Evolutionary conservation across 2,329 filamentous ascomycete genomes (phyloP).

Genomic region (Trichoderma asperellum): DNA sequence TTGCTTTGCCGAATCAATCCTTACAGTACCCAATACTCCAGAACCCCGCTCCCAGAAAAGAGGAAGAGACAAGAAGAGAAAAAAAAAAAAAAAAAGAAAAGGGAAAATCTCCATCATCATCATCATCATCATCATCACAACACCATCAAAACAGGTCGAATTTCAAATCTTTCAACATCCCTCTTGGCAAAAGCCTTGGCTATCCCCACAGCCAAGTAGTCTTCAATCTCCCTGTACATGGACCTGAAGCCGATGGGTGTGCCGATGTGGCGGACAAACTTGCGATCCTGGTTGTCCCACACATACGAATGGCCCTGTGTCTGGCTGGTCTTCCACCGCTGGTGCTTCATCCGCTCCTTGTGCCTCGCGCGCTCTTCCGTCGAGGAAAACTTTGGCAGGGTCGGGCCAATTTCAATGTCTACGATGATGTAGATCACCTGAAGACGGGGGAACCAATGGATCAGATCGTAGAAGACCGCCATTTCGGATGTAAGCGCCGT

Average conservation of each 20-base stretch:
- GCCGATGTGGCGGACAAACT: neutral
- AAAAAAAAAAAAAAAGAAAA: neutral
- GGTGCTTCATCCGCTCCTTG: neutral
- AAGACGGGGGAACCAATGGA: slow-evolving; percentile 4
- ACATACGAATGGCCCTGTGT: neutral
- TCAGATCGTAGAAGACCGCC: neutral
- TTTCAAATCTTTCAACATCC: neutral
- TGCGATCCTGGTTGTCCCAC: neutral
- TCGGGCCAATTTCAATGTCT: neutral
- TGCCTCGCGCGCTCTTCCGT: neutral
- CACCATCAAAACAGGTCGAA: neutral
- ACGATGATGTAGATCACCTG: neutral
- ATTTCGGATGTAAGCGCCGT: neutral
- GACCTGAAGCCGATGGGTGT: neutral
- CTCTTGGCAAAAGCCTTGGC: neutral
- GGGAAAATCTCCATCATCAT: neutral
- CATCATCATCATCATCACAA: neutral
- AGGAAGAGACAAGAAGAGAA: no score
- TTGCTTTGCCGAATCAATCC: neutral
- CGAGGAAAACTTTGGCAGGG: neutral
- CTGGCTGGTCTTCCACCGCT: neutral
- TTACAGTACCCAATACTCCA: neutral
- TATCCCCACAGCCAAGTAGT: neutral
- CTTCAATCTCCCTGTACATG: neutral
- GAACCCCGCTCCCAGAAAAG: neutral